Conservation (phyloP, 768 basidiomycete species). For the Dioszegia aurantiaca region DNA sequence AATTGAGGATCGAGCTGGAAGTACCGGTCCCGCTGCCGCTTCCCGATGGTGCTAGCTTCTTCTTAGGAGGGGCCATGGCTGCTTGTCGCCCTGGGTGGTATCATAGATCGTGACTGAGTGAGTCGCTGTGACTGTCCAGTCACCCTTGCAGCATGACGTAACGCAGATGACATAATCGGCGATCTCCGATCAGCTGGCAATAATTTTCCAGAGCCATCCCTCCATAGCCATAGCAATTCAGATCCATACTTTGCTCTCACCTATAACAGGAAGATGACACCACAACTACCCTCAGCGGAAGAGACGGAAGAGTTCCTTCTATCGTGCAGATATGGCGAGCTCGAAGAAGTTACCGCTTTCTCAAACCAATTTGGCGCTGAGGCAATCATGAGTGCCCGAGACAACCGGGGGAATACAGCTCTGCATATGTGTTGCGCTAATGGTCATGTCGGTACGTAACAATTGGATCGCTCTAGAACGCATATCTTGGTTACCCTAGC, state of each 20-base stretch:
- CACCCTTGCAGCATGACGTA: constrained; percentile 13
- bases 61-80: constrained; percentile 20
- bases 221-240: too few species aligned
- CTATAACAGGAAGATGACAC: background rate
- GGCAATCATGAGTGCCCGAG: constrained; percentile 57
- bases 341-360: constrained; percentile 71
- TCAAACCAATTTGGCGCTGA: constrained; percentile 60
- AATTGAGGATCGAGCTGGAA: constrained; percentile 23
- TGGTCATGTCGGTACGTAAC: constrained; percentile 75
- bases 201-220: background rate
- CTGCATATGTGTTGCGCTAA: constrained; percentile 87
- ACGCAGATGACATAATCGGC: constrained; percentile 5
- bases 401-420: constrained; percentile 73
- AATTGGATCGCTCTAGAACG: too few species aligned
- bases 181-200: background rate
- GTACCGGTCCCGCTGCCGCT: constrained; percentile 5
- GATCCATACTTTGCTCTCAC: too few species aligned
- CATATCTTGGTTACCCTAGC: too few species aligned
- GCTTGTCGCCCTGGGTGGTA: too few species aligned
- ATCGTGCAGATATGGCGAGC: constrained; percentile 81
- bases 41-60: constrained; percentile 12
- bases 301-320: constrained; percentile 69
- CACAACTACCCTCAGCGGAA: constrained; percentile 43
- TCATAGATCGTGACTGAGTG: too few species aligned
- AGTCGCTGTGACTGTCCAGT: constrained; percentile 22